phyloP scores from a whole-genome alignment of 768 basidiomycete genomes.

The Boletus rufocinnamomeus region DNA sequence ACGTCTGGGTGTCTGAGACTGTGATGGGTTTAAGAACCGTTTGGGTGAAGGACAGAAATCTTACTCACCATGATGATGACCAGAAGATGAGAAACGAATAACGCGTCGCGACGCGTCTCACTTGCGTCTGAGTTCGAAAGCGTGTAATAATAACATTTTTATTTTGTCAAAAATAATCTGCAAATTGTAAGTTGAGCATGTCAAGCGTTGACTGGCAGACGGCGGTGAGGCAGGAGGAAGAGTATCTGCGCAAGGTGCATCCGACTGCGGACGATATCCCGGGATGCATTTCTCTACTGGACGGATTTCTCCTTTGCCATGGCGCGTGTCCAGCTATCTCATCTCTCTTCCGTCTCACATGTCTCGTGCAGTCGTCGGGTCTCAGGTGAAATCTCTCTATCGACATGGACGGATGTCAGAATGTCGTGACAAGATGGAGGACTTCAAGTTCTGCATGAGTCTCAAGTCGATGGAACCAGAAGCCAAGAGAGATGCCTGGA shows the following conservation, averaged over 20 bases:
- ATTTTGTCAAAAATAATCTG: conserved; percentile 5
- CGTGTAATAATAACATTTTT: conserved; percentile 24
- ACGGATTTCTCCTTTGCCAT: conserved; percentile 71
- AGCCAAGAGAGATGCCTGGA: conserved; percentile 80
- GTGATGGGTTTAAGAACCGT: not conserved
- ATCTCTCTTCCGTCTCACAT: conserved; percentile 14
- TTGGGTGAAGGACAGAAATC: conserved; percentile 5
- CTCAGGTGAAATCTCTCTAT: conserved; percentile 85
- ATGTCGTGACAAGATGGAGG: conserved; percentile 78
- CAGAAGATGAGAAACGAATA: conserved; percentile 21
- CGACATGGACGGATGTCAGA: conserved; percentile 74
- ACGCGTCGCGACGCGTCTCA: conserved; percentile 49
- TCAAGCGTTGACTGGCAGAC: conserved; percentile 51
- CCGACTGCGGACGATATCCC: conserved; percentile 82
- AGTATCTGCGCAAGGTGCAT: conserved; percentile 61
- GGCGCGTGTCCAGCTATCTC: conserved; percentile 39
- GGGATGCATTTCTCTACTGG: conserved; percentile 74
- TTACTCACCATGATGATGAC: conserved; percentile 42
- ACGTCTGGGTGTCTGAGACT: conserved; percentile 51
- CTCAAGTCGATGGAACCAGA: conserved; percentile 78
- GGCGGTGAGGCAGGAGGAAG: conserved; percentile 67
- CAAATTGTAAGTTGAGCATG: conserved; percentile 28
- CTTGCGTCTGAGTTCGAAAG: conserved; percentile 47
- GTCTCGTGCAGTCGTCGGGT: conserved; percentile 59
- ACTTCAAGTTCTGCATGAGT: conserved; percentile 94